Evolutionary conservation across 768 basidiomycete genomes (phyloP).

Genomic region (Leccinum sublutescens): DNA sequence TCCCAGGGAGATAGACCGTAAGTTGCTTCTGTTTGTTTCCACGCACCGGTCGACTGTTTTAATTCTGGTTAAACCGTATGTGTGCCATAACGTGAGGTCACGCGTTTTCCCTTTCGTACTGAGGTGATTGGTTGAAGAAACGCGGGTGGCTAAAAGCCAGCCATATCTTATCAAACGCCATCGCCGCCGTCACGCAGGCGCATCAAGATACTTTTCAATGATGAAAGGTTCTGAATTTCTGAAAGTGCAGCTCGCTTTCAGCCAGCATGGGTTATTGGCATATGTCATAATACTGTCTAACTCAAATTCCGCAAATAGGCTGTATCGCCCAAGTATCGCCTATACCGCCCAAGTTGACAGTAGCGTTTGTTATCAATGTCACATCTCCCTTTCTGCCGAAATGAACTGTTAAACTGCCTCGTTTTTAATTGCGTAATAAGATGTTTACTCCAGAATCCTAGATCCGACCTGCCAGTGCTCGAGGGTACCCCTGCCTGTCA

Average conservation of each 20-base stretch:
- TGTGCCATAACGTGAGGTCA: background rate
- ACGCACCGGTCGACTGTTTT: conserved; percentile 4
- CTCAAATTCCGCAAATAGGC: background rate
- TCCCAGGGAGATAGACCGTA: conserved; percentile 27
- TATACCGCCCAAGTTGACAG: background rate
- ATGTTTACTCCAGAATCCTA: conserved; percentile 2
- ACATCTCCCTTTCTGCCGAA: conserved; percentile 4
- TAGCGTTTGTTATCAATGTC: background rate
- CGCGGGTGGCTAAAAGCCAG: background rate
- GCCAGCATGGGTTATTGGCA: too few species aligned
- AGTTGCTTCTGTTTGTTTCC: conserved; percentile 9
- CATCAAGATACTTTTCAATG: background rate
- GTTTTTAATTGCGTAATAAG: conserved; percentile 14
- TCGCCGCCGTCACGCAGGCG: background rate
- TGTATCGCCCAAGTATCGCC: too few species aligned
- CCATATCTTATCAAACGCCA: background rate
- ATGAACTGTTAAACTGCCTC: conserved; percentile 23
- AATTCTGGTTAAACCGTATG: background rate
- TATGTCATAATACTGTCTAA: background rate
- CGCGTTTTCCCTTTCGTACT: background rate
- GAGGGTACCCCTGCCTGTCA: background rate
- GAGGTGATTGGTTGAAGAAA: background rate
- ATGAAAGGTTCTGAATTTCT: too few species aligned
- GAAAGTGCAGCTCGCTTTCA: too few species aligned
- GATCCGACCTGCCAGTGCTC: background rate